Evolutionary conservation across 352 stramenopile species (phyloP).

Genomic region (Poterioochromonas sp.): DNA sequence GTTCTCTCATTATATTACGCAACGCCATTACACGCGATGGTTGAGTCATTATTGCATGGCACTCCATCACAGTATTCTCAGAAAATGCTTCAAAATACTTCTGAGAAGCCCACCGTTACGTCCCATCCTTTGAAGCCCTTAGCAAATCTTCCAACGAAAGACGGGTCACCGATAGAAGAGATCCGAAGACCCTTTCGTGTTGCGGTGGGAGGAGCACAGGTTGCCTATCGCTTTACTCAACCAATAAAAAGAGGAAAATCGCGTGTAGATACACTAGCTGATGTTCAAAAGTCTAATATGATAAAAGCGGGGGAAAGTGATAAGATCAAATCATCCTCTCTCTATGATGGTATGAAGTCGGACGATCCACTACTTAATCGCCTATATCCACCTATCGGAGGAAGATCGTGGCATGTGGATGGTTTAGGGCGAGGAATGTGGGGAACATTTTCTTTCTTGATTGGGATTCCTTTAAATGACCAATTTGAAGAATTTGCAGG

Average conservation of each 20-base stretch:
- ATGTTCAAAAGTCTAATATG: background rate
- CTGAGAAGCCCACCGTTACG: too few relatives aligned
- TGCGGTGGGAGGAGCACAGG: background rate
- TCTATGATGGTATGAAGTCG: background rate
- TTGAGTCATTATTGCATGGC: background rate
- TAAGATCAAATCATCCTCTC: background rate
- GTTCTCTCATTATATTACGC: background rate
- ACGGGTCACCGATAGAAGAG: too few relatives aligned
- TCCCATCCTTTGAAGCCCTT: too few relatives aligned
- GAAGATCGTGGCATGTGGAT: background rate
- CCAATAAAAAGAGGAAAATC: background rate
- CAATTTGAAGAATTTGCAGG: background rate
- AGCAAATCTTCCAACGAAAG: too few relatives aligned
- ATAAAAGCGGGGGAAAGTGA: background rate
- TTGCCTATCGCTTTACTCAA: background rate
- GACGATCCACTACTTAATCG: too few relatives aligned
- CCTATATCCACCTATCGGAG: background rate
- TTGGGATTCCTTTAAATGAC: slow-evolving; percentile 3
- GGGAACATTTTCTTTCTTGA: background rate
- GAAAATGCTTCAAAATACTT: too few relatives aligned
- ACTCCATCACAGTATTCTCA: background rate
- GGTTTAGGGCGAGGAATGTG: background rate
- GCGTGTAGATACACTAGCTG: background rate
- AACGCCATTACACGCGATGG: background rate
- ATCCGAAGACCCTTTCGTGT: background rate